Base-by-base conservation (phyloP, 306 rosid genomes). In the Coriaria nepalensis region DNA sequence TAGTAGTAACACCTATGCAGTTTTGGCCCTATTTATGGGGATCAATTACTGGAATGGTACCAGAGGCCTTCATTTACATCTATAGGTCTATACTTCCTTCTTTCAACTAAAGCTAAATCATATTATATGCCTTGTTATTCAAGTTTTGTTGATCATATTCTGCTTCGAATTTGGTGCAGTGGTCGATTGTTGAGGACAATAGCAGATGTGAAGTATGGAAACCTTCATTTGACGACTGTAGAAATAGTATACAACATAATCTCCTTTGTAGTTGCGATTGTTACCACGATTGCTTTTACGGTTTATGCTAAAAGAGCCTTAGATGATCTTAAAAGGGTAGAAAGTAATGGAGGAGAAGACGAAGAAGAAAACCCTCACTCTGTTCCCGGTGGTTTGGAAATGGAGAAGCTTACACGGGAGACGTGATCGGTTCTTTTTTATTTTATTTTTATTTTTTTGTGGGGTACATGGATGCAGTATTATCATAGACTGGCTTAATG, bases 1-100 rank as follows among this genome's bases (percentile, higher is more conserved):
- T 92, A 41, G 96, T 79, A 9, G 94, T 85, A 44, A 92, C 98
- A 68, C 78, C 74, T 58, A 85, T 92, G 98, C 74, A 45, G 57
- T 85, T 92, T 69, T 82, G 94, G 96, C 98, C 98, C 46, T 92
- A 92, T 67, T 62, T 92, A 12, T 78, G 87, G 45, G 98, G 98
- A 62, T 92, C 98, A 37, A 47, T 92, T 58, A 76, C 94, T 5
- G 96, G 98, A 70, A 92, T 92, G 98, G 73, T 92, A 35, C 98
- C 98, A 43, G 98, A 92, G 69, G 87, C 98, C 43, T 92, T 82
- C 82, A 57, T 92, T 60, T 92, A 92, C 73, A 92, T 92, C 38
- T 92, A 92, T 62, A 82, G 98, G 98, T 85, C 20, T 4, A 73
- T 65, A 51, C 45, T 52, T 46, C 2, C 13, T 10, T 29, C 20